Percentiles rank a stretch among this genome's conserved stretches.
phyloP scores from a whole-genome alignment of 352 stramenopile species.

The Phytophthora kernoviae region DNA sequence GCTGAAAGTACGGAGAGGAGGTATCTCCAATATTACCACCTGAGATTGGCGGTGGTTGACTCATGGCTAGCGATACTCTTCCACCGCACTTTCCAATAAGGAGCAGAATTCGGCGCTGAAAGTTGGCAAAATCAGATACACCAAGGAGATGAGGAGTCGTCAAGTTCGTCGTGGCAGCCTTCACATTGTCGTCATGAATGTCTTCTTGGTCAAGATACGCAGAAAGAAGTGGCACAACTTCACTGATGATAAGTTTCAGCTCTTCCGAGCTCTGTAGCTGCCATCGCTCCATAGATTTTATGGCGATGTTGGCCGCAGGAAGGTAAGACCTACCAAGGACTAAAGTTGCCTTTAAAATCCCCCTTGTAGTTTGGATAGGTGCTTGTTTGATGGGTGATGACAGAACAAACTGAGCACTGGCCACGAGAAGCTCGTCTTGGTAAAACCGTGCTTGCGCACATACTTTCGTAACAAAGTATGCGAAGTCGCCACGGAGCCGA shows the following conservation, averaged over 20 bases:
- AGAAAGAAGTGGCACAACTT: conserved; percentile 51
- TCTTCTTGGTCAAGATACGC: conserved; percentile 60
- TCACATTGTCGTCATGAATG: conserved; percentile 12
- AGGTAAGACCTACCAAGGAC: conserved; percentile 68
- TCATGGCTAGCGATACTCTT: conserved; percentile 52
- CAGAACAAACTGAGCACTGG: conserved; percentile 64
- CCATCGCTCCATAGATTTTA: conserved; percentile 66
- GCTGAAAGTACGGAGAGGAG: conserved; percentile 35
- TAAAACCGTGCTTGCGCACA: conserved; percentile 69
- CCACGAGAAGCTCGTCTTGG: conserved; percentile 77
- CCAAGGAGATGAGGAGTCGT: conserved; percentile 13
- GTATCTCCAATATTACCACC: conserved; percentile 20
- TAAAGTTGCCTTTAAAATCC: conserved; percentile 54
- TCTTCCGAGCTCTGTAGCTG: conserved; percentile 29
- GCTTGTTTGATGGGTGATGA: conserved; percentile 51
- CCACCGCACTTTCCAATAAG: conserved; percentile 64
- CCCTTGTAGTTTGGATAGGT: conserved; percentile 28
- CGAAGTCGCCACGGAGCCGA: conserved; percentile 34
- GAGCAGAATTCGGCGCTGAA: conserved; percentile 68
- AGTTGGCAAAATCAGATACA: conserved; percentile 39
- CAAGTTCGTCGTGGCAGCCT: conserved; percentile 6
- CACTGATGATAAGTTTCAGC: conserved; percentile 40
- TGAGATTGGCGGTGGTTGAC: conserved; percentile 23
- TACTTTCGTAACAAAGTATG: conserved; percentile 47
- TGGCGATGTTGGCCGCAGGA: conserved; percentile 58